Evolutionary conservation across 2,329 filamentous ascomycete genomes (phyloP).

Genomic region (Neocucurbitaria cava): DNA sequence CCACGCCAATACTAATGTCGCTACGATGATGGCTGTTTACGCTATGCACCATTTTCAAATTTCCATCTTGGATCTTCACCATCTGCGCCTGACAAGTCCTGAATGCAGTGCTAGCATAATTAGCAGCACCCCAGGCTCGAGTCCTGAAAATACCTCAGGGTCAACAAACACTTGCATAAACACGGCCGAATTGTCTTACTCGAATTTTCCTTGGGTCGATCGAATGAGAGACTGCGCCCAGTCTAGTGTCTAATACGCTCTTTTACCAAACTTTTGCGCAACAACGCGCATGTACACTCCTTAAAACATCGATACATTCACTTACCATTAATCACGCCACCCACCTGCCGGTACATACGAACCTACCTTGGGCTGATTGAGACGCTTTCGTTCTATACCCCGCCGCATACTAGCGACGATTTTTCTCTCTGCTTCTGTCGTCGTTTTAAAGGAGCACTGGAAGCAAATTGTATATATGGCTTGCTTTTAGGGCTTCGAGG

Average conservation of each 20-base stretch:
- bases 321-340: slow-evolving; percentile 13
- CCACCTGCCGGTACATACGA: slow-evolving; percentile 1
- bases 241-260: slow-evolving; percentile 39
- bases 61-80: slow-evolving; percentile 30
- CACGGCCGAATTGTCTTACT: slow-evolving; percentile 10
- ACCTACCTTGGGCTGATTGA: slow-evolving; percentile 14
- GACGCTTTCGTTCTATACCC: slow-evolving; percentile 36
- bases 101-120: background rate
- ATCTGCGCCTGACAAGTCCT: background rate
- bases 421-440: slow-evolving; percentile 7
- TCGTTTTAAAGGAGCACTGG: background rate
- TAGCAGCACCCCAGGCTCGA: background rate
- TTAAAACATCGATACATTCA: slow-evolving; percentile 9
- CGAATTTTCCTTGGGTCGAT: slow-evolving; percentile 5
- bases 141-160: background rate
- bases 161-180: slow-evolving; percentile 8
- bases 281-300: slow-evolving; percentile 19
- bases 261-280: slow-evolving; percentile 16
- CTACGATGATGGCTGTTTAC: slow-evolving; percentile 41
- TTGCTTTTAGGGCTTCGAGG: slow-evolving; percentile 5
- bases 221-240: slow-evolving; percentile 15
- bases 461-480: slow-evolving; percentile 23
- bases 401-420: slow-evolving; percentile 16
- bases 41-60: slow-evolving; percentile 32
- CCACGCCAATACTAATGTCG: slow-evolving; percentile 37